Base-by-base conservation (phyloP, 1,284 basidiomycete species). In the Hortiboletus rubellus region DNA sequence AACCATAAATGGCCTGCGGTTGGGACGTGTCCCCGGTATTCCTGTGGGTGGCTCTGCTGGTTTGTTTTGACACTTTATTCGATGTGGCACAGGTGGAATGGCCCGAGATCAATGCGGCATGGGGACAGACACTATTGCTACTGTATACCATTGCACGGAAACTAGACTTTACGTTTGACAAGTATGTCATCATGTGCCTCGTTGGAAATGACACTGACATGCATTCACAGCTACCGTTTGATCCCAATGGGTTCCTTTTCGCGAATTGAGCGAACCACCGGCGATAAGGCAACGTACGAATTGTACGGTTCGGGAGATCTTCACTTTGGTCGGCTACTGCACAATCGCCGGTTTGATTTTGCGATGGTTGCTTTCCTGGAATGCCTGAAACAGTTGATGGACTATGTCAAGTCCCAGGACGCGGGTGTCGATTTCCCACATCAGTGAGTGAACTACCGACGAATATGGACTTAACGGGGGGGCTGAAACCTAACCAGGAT, bases 41-140 rank as follows among this genome's bases (percentile, higher is more conserved):
- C 85, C 85, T 17, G 89, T 91, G 65, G 43, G 84, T 76, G 43
- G 42, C 46, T 43, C 30, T 36, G 12, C 10, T 44, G 37, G 44
- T 61, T 12, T 58, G 41, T 46, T 31, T 22, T 47, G 46, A 55
- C 55, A 49, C 18, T 15, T 55, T 38, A 40, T 37, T 60, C 43
- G 54, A 53, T 47, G 24, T 45, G 57, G 41, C 67, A 0, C 65
- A 92, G 83, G 94, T 99, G 31, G 96, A 98, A 69, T 99, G 96
- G 96, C 86, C 92, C 7, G 97, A 99, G 75, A 96, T 99, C 73
- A 99, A 99, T 70, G 97, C 97, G 7, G 97, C 97, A 4, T 98
- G 96, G 94, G 97, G 97, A 0, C 92, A 98, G 69, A 93, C 94
- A 0, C 80, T 96, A n/a, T 78, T 99, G 22, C 80, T 98, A 52